Evolutionary conservation across 257 asterid genomes (phyloP).

Genomic region (Solanum arcanum): DNA sequence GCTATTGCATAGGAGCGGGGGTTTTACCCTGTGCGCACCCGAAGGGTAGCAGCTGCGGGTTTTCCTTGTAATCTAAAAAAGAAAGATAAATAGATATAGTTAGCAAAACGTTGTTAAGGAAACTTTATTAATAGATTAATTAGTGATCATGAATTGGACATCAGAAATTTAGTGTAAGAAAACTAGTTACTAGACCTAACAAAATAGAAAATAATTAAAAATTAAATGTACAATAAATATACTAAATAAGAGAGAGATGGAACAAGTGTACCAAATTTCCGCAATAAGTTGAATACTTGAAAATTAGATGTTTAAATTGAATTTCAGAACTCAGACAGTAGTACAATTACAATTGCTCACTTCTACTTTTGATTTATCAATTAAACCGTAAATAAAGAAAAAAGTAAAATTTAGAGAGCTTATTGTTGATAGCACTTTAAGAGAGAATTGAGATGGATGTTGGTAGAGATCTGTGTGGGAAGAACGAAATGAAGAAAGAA

Average conservation of each 20-base stretch:
- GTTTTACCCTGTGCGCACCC: no score
- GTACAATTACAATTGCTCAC: neutral
- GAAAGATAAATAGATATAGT: neutral
- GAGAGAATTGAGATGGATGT: neutral
- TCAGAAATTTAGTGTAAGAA: neutral
- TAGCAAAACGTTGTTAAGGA: neutral
- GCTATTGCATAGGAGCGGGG: no score
- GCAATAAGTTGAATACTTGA: no score
- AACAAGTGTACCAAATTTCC: no score
- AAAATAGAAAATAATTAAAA: neutral
- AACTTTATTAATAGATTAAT: neutral
- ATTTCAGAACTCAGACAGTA: neutral
- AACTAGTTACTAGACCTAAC: neutral
- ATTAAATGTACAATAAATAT: neutral
- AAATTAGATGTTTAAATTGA: no score
- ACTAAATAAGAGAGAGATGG: neutral
- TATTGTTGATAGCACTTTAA: neutral
- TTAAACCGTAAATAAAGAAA: neutral
- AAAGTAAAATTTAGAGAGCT: neutral
- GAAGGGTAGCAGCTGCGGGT: no score
- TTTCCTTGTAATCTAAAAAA: no score
- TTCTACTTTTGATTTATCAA: neutral
- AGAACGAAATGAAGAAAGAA: neutral
- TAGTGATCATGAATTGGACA: neutral
- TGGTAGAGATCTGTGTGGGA: neutral